Percentiles rank a stretch among this genome's conserved stretches.
Conservation (phyloP, 495 filamentous ascomycete genomes). For the Hyaloscypha variabilis region DNA sequence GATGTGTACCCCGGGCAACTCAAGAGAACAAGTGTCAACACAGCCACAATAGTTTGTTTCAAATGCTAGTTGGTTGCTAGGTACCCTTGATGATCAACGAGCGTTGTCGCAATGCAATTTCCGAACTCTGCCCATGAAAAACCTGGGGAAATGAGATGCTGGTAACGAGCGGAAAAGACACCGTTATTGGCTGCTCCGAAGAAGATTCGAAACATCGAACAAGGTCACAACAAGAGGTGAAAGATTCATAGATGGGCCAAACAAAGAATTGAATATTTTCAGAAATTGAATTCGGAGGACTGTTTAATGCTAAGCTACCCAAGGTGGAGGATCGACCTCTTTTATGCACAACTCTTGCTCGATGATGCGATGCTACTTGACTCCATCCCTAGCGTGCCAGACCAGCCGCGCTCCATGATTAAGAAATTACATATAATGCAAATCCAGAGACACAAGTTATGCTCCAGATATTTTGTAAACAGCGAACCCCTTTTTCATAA, state of each 20-base stretch:
- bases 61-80: neutral
- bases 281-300: constrained; percentile 24
- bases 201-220: neutral
- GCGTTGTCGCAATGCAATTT: neutral
- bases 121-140: neutral
- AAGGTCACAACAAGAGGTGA: neutral
- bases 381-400: constrained; percentile 15
- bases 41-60: constrained; percentile 7
- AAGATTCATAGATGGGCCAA: neutral
- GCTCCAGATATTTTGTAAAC: constrained; percentile 12
- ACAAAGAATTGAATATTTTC: constrained; percentile 20
- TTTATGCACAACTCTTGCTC: constrained; percentile 8
- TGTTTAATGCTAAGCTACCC: constrained; percentile 24
- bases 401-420: constrained; percentile 22
- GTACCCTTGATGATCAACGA: neutral
- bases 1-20: neutral
- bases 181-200: neutral
- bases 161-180: neutral
- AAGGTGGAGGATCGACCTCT: constrained; percentile 21
- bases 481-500: constrained; percentile 21
- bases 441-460: constrained; percentile 21
- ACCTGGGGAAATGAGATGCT: neutral
- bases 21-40: neutral
- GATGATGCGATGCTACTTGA: constrained; percentile 22
- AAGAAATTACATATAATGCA: constrained; percentile 27